Percentiles rank a stretch among this genome's conserved stretches.
phyloP scores from a whole-genome alignment of 768 basidiomycete species.

The Melanogaster broomeanus region DNA sequence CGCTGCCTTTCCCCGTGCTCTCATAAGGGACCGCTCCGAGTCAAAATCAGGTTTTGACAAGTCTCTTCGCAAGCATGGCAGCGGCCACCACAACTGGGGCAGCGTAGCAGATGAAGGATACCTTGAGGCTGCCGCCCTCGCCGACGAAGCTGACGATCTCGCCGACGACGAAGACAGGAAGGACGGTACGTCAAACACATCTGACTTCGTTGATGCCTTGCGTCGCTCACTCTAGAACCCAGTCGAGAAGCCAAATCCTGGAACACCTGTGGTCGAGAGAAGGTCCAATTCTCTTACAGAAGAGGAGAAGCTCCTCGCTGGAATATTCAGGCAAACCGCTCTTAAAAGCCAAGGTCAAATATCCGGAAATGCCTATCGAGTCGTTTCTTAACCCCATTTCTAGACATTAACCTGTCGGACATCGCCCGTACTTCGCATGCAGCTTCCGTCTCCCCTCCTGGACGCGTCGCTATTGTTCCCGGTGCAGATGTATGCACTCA shows the following conservation, averaged over 20 bases:
- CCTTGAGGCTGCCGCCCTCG: conserved; percentile 56
- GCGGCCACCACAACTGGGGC: conserved; percentile 88
- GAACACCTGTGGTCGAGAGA: conserved; percentile 35
- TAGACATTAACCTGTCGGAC: conserved; percentile 61
- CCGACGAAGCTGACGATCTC: conserved; percentile 56
- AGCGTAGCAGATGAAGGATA: conserved; percentile 61
- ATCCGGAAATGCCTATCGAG: not conserved
- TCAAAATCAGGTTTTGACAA: conserved; percentile 76
- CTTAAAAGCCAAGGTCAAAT: conserved; percentile 59
- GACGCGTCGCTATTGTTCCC: conserved; percentile 5
- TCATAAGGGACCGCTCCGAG: conserved; percentile 76
- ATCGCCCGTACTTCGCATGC: conserved; percentile 86
- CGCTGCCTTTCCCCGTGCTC: conserved; percentile 67
- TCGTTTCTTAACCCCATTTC: conserved; percentile 2
- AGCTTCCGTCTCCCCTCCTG: conserved; percentile 54
- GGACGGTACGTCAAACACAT: conserved; percentile 13
- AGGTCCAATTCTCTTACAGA: conserved; percentile 50
- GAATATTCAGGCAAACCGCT: conserved; percentile 70
- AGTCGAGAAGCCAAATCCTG: conserved; percentile 28
- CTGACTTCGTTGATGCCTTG: not conserved
- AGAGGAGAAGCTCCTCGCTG: conserved; percentile 66
- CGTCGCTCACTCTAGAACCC: conserved; percentile 5
- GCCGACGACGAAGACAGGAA: conserved; percentile 33
- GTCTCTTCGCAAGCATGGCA: conserved; percentile 74
- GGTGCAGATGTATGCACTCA: conserved; percentile 21